phyloP scores from a whole-genome alignment of 2,329 filamentous ascomycete species.

The Penicillium sumatraense region DNA sequence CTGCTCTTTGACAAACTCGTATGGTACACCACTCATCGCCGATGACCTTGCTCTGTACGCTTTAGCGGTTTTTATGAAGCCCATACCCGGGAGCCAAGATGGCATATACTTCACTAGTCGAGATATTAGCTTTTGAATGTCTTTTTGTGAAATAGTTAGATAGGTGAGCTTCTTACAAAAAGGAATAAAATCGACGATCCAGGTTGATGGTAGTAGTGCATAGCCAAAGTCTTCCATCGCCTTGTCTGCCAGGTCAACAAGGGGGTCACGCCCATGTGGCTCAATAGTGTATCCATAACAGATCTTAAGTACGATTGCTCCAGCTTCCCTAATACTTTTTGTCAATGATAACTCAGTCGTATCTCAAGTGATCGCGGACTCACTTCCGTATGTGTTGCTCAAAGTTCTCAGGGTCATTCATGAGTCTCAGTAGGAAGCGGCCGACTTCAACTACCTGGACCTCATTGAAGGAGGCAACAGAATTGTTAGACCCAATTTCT shows the following conservation, averaged over 20 bases:
- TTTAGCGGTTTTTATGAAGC: constrained; percentile 48
- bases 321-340: constrained; percentile 35
- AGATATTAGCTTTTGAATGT: too few species aligned
- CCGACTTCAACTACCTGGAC: constrained; percentile 51
- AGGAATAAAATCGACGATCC: constrained; percentile 53
- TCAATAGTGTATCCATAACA: constrained; percentile 40
- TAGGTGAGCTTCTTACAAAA: constrained; percentile 9
- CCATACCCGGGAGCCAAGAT: constrained; percentile 51
- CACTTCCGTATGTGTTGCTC: constrained; percentile 46
- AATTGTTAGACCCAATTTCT: constrained; percentile 49
- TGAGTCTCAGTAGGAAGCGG: constrained; percentile 48
- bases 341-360: neutral
- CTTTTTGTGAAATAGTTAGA: too few species aligned
- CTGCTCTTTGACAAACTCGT: constrained; percentile 49
- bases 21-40: constrained; percentile 43
- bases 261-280: constrained; percentile 27
- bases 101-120: constrained; percentile 42
- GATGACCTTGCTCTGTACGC: constrained; percentile 35
- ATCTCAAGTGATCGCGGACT: neutral
- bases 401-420: constrained; percentile 46
- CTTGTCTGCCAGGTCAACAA: constrained; percentile 48
- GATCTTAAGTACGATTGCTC: constrained; percentile 47
- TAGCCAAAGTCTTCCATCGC: constrained; percentile 48
- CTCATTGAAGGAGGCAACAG: constrained; percentile 43
- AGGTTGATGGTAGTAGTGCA: constrained; percentile 48